phyloP scores from a whole-genome alignment of 2,329 filamentous ascomycete genomes.

The Trichoderma sp. region DNA sequence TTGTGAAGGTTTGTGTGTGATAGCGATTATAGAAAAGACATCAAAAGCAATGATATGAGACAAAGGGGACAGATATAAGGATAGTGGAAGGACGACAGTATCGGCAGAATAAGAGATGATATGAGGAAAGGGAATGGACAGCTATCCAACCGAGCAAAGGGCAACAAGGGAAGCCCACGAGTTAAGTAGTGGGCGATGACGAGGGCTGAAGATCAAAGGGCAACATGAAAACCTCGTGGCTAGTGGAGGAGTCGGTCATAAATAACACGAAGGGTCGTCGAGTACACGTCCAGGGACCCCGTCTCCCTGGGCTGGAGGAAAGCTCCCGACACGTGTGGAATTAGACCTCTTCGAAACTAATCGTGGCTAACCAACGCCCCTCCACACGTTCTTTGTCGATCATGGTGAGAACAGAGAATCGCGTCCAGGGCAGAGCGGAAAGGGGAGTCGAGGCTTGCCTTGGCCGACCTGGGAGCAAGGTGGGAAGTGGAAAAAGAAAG shows the following conservation, averaged over 20 bases:
- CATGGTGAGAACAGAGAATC: constrained; percentile 21
- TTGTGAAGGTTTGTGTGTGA: constrained; percentile 25
- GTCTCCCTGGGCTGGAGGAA: constrained; percentile 14
- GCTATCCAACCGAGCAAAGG: constrained; percentile 17
- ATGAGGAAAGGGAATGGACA: constrained; percentile 18
- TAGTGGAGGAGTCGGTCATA: constrained; percentile 25
- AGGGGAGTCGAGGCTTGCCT: constrained; percentile 2
- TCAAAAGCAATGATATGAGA: not conserved
- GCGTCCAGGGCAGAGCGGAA: constrained; percentile 2
- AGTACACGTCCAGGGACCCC: not conserved
- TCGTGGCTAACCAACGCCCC: constrained; percentile 1
- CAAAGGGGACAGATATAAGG: not conserved
- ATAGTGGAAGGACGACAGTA: not conserved
- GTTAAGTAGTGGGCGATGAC: constrained; percentile 7
- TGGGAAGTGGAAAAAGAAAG: not conserved
- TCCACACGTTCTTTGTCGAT: constrained; percentile 22
- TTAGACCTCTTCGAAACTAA: constrained; percentile 18
- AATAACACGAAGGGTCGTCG: constrained; percentile 15
- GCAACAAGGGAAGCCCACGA: constrained; percentile 18
- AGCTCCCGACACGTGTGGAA: constrained; percentile 24
- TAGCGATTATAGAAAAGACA: not conserved
- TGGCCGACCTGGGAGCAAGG: not conserved
- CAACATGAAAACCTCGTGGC: constrained; percentile 23
- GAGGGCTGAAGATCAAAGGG: constrained; percentile 21
- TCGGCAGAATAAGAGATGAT: not conserved